These are phyloP conservation scores for Heritiera fomes DNA, from an alignment of 345 rosid species.

Conservation along the genomic window DNA sequence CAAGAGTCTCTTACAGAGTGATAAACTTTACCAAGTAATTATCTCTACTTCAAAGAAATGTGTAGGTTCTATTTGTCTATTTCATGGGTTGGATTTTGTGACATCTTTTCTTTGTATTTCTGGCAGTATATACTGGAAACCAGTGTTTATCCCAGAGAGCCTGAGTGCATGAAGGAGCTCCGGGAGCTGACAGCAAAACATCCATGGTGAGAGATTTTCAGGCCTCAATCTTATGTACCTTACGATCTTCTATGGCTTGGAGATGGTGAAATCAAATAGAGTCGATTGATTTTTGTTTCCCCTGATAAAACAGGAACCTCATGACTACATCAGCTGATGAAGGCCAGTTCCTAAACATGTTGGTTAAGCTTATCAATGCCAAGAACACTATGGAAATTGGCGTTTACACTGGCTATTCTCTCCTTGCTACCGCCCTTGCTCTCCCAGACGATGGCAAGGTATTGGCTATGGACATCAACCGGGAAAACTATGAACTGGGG, in stretches of 20 bases:
- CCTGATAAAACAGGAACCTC: not conserved
- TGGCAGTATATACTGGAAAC: conserved; percentile 81
- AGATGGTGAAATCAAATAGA: not conserved
- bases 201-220: conserved; percentile 59
- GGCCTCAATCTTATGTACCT: conserved; percentile 1
- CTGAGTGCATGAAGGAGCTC: conserved; percentile 88
- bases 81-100: too few relatives aligned
- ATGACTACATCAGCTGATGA: not conserved
- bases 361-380: conserved; percentile 83
- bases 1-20: conserved; percentile 89
- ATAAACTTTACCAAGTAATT: conserved; percentile 84
- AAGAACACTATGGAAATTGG: conserved; percentile 99
- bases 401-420: conserved; percentile 95
- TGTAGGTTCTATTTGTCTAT: too few relatives aligned
- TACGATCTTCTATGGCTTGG: not conserved
- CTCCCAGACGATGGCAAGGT: conserved; percentile 91
- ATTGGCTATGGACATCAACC: conserved; percentile 85
- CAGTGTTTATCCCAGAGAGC: conserved; percentile 92
- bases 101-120: not conserved
- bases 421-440: conserved; percentile 92
- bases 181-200: conserved; percentile 92
- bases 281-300: not conserved
- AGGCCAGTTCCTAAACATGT: not conserved
- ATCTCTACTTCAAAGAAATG: not conserved
- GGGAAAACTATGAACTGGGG: conserved; percentile 82